phyloP scores from a whole-genome alignment of 163 green algal species.

The Volvox carteri region DNA sequence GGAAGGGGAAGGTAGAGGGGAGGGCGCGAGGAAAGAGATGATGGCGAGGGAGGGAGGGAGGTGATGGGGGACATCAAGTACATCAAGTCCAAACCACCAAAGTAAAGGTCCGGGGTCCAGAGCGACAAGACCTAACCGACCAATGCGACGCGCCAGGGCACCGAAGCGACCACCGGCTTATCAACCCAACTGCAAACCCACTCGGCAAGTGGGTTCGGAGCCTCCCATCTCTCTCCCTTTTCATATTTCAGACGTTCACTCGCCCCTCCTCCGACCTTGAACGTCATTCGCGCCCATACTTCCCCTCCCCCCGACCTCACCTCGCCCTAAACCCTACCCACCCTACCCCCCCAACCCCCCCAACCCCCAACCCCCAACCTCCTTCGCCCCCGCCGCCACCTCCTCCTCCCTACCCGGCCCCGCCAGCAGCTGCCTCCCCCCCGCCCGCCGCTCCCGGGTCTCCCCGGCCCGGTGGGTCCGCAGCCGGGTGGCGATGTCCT shows the following conservation, averaged over 20 bases:
- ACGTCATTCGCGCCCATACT: background rate
- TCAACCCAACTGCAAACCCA: too few species aligned
- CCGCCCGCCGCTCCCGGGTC: slow-evolving; percentile 24
- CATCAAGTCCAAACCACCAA: too few species aligned
- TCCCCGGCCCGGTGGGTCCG: background rate
- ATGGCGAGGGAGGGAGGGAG: background rate
- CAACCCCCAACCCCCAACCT: background rate
- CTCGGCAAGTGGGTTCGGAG: too few species aligned
- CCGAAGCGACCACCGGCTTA: too few species aligned
- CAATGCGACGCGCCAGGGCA: too few species aligned
- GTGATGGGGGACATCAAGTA: too few species aligned
- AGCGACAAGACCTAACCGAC: too few species aligned
- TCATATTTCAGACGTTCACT: background rate
- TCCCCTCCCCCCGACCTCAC: too few species aligned
- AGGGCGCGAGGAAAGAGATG: background rate
- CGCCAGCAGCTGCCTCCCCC: background rate
- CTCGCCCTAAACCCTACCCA: background rate
- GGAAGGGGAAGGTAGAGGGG: background rate
- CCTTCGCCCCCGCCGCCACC: background rate
- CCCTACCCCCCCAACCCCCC: background rate
- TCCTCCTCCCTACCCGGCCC: background rate
- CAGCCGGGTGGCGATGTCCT: slow-evolving; percentile 7
- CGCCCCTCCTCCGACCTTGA: background rate
- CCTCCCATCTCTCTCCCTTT: too few species aligned
- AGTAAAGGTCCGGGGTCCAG: too few species aligned